Conservation (phyloP, 345 rosid genomes). For the Euphorbia tirucalli region DNA sequence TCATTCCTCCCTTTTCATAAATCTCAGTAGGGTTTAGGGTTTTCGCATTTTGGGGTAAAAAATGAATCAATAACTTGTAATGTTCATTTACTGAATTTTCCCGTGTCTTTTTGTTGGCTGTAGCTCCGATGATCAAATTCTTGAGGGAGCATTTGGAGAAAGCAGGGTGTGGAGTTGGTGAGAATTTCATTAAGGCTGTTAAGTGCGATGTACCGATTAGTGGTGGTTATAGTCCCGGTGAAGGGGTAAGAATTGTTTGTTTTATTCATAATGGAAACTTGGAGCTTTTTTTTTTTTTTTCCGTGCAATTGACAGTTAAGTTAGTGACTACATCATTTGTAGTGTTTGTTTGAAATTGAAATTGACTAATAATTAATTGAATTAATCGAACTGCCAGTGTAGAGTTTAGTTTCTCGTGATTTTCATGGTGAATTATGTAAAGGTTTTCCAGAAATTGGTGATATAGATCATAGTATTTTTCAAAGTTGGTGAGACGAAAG, state of each 20-base stretch:
- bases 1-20: not conserved
- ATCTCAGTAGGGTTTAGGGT: conserved; percentile 14
- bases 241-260: conserved; percentile 48
- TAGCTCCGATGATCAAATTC: conserved; percentile 84
- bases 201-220: conserved; percentile 45
- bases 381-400: not conserved
- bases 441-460: not conserved
- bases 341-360: not conserved
- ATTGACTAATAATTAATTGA: too few species aligned
- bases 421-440: not conserved
- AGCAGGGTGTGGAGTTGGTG: conserved; percentile 70
- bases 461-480: not conserved
- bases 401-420: not conserved
- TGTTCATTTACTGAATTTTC: conserved; percentile 1
- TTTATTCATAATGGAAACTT: too few species aligned
- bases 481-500: not conserved
- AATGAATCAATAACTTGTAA: conserved; percentile 9
- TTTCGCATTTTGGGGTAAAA: not conserved
- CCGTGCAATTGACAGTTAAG: too few species aligned
- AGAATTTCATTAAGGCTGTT: conserved; percentile 72
- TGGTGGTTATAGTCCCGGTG: conserved; percentile 66
- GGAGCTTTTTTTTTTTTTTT: too few species aligned
- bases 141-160: conserved; percentile 85
- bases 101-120: not conserved
- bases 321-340: not conserved